phyloP scores from a whole-genome alignment of 345 rosid genomes.

The Boechera divaricarpa region DNA sequence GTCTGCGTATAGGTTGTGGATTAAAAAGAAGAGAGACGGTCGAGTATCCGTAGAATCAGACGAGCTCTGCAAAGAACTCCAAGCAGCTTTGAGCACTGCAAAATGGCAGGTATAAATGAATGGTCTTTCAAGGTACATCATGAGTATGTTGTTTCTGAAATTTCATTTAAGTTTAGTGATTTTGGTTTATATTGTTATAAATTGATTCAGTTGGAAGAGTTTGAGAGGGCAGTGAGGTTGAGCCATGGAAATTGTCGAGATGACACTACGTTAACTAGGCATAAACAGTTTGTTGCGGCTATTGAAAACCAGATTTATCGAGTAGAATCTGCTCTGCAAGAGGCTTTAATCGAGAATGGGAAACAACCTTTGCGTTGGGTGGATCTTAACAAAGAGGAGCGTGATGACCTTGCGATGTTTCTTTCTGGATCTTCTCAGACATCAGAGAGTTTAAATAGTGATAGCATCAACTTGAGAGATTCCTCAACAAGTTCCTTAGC shows the following conservation, averaged over 20 bases:
- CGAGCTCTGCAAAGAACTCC: slow-evolving; percentile 71
- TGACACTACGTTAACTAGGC: slow-evolving; percentile 63
- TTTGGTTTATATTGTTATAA: slow-evolving; percentile 2
- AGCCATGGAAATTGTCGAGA: slow-evolving; percentile 58
- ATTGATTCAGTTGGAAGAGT: slow-evolving; percentile 74
- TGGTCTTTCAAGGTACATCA: neutral
- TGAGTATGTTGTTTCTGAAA: neutral
- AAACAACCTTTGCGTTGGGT: slow-evolving; percentile 75
- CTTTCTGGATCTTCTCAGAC: slow-evolving; percentile 64
- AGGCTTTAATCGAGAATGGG: slow-evolving; percentile 60
- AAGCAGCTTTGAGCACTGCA: slow-evolving; percentile 85
- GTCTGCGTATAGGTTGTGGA: slow-evolving; percentile 77
- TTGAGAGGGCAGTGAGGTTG: slow-evolving; percentile 75
- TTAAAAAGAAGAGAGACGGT: slow-evolving; percentile 60
- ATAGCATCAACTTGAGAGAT: slow-evolving; percentile 41
- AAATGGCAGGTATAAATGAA: slow-evolving; percentile 81
- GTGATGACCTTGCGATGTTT: slow-evolving; percentile 84
- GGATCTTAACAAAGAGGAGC: slow-evolving; percentile 74
- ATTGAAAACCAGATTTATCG: slow-evolving; percentile 66
- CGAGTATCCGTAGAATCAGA: slow-evolving; percentile 47
- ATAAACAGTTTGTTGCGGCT: slow-evolving; percentile 72
- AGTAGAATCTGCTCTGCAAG: slow-evolving; percentile 65
- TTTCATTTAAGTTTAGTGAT: neutral
- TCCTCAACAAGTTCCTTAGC: slow-evolving; percentile 37
- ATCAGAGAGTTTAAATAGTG: slow-evolving; percentile 45